Base-by-base conservation (phyloP, 2,329 filamentous ascomycete genomes). In the Curvularia sp. region DNA sequence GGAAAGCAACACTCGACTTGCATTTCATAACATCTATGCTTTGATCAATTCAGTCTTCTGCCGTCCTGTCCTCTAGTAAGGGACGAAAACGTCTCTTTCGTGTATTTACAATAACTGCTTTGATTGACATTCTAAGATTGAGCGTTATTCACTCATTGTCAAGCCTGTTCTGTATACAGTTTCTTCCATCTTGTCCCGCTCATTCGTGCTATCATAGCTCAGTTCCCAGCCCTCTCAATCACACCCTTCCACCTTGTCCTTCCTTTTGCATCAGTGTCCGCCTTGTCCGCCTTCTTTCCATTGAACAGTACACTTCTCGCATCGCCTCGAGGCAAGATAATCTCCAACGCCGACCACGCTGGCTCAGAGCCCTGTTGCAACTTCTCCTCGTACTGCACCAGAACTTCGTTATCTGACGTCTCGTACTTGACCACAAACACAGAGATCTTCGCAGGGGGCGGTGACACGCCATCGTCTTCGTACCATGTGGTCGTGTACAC, bases 401-500 rank as follows among this genome's bases (percentile, higher is more conserved):
- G 58, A 0, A 86, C 75, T 54, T 80, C 77, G 12, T 78, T 76
- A 3, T 78, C 74, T 0, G 79, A 81, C 1, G 80, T 63, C 27
- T 38, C 51, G 34, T 74, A 74, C 15, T 49, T 62, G 28, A 74
- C 15, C 8, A 55, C 60, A 38, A 77, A 77, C 0, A 55, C 50
- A 0, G 72, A 74, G 12, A 76, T 69, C 36, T 60, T 66, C 1
- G 65, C 73, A 5, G 71, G 69, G 18, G 73, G 66, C 39, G 80
- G 77, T 8, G 83, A 81, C 27, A 86, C 80, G 0, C 84, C 84
- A 70, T 87, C 84, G 59, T 87, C 84, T 67, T 87, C 85, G 47
- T 80, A 80, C 84, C 84, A 87, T 0, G 74, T 79, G 23, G 62
- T 72, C 58, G 77, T 82, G 7, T 71, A 76, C 13, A 68, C 71